Evolutionary conservation across 805 yeast genomes (phyloP), one percentile per base, ranked within the genome.

Genomic region (Saccharomyces eubayanus): DNA sequence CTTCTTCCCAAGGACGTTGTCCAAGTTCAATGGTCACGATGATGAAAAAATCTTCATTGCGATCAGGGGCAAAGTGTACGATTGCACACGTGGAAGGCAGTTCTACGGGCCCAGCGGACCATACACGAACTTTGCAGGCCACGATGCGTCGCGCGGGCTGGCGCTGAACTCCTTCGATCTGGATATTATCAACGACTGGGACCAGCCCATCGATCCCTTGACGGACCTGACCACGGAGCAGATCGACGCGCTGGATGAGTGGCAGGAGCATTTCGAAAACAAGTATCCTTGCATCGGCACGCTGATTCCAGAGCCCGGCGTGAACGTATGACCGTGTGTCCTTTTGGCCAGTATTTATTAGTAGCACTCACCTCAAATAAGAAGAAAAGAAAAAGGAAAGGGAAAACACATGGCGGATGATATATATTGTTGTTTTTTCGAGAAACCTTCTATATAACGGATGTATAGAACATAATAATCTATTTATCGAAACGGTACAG

Each of bases 41-140:
- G 84, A 87, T 58, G 84, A 84, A 51, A 82, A 82, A 62, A 89
- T 92, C n/a, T 86, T 84, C 64, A 80, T 92, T 57, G 94, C 89
- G 0, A 89, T 92, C n/a, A 81, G 78, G 60, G 96, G 96, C 0
- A 84, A 77, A 28, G 96, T 92, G 2, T 92, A 79, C 63, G 97
- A 92, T 64, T 96, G 89, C 21, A 74, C 88, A 5, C 74, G 76
- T 10, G 96, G 96, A 0, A 80, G 91, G 59, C 79, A 80, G 48
- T 91, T 92, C 67, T 92, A 92, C 69, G 98, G 98, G 0, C 98
- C 98, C 6, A 88, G 92, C 30, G 97, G 97, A 0, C 96, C 97
- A 0, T 92, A 92, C 71, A 83, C 87, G 46, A 89, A 87, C 65
- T 92, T 92, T 76, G 97, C 97, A 0, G 98, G 98, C 1, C 85